Evolutionary conservation across 2,329 filamentous ascomycete species (phyloP), one percentile per base, ranked within the genome.

Genomic region (Sporothrix schenckii): DNA sequence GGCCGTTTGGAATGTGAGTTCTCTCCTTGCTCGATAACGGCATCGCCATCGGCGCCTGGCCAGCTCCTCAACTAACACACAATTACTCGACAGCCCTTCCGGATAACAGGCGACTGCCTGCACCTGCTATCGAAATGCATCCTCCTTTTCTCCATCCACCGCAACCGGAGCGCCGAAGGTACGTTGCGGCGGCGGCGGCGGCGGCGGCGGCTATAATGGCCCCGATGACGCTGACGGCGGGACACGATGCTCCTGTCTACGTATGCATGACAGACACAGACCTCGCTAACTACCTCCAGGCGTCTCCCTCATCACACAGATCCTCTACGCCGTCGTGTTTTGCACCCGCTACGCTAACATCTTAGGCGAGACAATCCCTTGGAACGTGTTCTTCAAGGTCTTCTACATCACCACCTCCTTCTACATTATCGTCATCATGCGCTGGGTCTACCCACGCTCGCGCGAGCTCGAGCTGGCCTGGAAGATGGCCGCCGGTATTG

Each of bases 391-490:
- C 72, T 91, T 97, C 80, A 97, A 97, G 84, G 85, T 95, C 72
- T 92, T 96, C 81, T 98, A 97, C 81, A 91, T 97, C 72, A 77
- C 87, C 3, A 92, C 91, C 4, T 94, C 92, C 1, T 86, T 94
- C 73, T 97, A 97, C 80, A 95, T 94, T 76, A 87, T 97, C 73
- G 90, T 87, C 70, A 81, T 97, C 73, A 97, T 98, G 93, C 91
- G 93, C 79, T 91, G 89, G 81, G 83, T 93, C 27, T 97, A 89
- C 79, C 91, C 94, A 13, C 88, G 94, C 47, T 97, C 94, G n/a
- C 84, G 94, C 54, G 94, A 98, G 81, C 86, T 89, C 68, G 94
- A 98, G 82, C 88, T 93, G 76, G 92, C 93, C n/a, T 97, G 94
- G 94, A 97, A 94, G 81, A 83, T 97, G 74, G 92, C 92, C 54